Evolutionary conservation across 192 early-diverging fungal genomes (phyloP), one percentile per base, ranked within the genome.

Genomic region (Backusella westeae): DNA sequence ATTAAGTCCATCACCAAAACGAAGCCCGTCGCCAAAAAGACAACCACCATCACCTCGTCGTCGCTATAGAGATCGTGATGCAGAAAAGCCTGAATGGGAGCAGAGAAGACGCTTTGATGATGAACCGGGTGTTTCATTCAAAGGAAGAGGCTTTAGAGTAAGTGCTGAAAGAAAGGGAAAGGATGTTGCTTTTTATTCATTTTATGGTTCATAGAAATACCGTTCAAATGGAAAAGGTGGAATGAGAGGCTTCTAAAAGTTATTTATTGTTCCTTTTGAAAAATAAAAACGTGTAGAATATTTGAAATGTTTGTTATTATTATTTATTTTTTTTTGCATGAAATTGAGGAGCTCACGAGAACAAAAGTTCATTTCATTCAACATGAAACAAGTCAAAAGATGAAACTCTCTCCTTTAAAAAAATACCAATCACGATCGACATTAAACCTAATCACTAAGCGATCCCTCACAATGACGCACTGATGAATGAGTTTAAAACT

Each of bases 111-210:
- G 67, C 3, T 73, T 80, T 42, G 46, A 74, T 19, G 80, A 72
- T 66, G 69, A 79, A 23, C 85, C 88, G 0, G 78, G 78, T 34
- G 79, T 89, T 39, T 81, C 82, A 34, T 89, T 85, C 70, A 89
- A 89, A 73, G 88, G 88, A 39, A 80, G 88, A 32, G 88, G 88
- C 34, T 71, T 72, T 34, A 85, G 82, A 84, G 88, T 89, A 78
- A 80, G 80, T 69, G 14, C 32, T 32, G 32, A 32, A 12, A 39
- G 10, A 39, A 1, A 5, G 38, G 1, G 8, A 3, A 39, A 39
- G 9, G 4, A 69, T 59, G 63, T 34, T n/a, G 6, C 1, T 3
- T 14, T 29, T 29, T 2, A 35, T 29, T 21, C 17, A 42, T 6
- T 66, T 23, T 26, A n/a, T 53, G 52, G 32, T 19, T 34, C 59